Evolutionary conservation across 78 protist species (phyloP), one percentile per base, ranked within the genome.

Genomic region (Pelomyxa schiedti): DNA sequence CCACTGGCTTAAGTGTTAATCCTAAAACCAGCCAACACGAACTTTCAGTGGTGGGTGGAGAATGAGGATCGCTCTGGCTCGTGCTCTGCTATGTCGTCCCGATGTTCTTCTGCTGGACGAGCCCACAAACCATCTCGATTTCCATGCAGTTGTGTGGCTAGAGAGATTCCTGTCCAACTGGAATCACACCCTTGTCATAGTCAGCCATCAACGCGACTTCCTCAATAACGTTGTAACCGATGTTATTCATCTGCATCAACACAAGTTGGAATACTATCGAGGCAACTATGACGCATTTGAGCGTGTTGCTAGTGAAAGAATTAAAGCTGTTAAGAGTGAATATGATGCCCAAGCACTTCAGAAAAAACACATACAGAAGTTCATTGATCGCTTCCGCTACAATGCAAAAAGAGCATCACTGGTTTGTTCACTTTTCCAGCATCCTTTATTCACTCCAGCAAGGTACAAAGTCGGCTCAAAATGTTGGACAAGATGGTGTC

Each of bases 91-190:
- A 32, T 71, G 86, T 40, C 66, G 74, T 79, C 98, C 98, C 1
- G 94, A 93, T 64, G 58, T 95, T 43, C 88, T 95, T 7, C 58
- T 95, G 58, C 87, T 95, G 28, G 98, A 95, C 75, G 98, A 93
- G 72, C 97, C 97, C 42, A 93, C 96, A n/a, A 95, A 95, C 84
- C 94, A 91, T 65, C 82, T 95, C 43, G 97, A 88, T 74, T 69
- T 92, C 9, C 77, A 76, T 53, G 81, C 92, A 16, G 83, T 93
- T 67, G 52, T 90, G 2, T 93, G 97, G 98, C 88, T 94, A 2
- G 94, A 95, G 71, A 3, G 53, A 6, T 83, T 38, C 41, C 32
- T 69, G 42, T 41, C 30, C 66, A 78, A 74, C 32, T 74, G 76
- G 82, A 66, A 30, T 41, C 22, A 67, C 39, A 83, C 82, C 8